Base-by-base conservation (phyloP, 73 alveolate species). In the Paramecium tetraurelia region DNA sequence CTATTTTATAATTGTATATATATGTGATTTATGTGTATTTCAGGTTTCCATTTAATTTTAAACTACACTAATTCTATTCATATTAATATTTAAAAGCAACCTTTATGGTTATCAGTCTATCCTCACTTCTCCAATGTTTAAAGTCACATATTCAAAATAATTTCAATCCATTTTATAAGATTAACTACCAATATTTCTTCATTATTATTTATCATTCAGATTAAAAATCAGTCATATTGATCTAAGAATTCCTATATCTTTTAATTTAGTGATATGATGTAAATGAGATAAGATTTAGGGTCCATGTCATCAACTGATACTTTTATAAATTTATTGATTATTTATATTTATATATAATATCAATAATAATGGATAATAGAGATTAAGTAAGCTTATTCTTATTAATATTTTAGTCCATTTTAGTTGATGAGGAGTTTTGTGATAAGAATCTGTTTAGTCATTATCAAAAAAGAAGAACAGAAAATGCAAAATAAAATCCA, bases 141-240 rank as follows among this genome's bases (percentile, higher is more conserved):
- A 7, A 2, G 43, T 1, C 1, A 36, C 6, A 36, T 5, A 36
- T 36, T 36, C 7, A 36, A 5, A 0, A 36, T 36, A 48, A 68
- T 33, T 87, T 89, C 0, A 87, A 71, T 22, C 93, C 90, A 40
- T 87, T 75, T 70, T 87, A 70, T 22, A 85, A 87, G 7, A 70
- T 24, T 70, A 35, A 22, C 10, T 89, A 33, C 3, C 40, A 53
- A 83, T 71, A 89, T 7, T 27, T 89, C 48, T 35, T 80, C 53
- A 44, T 80, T 44, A 71, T 44, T 77, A 1, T 16, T 22, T 7
- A 24, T 8, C 8, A 40, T 40, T 24, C 7, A 20, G 31, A 16
- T 72, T 40, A 5, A 40, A 14, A 16, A 29, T 11, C 21, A 2
- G 5, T 20, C 77, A 43, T 27, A 20, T 80, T 80, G 20, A 80